Base-by-base conservation (phyloP, 2,329 filamentous ascomycete species). In the Cercospora zeae-maydis region DNA sequence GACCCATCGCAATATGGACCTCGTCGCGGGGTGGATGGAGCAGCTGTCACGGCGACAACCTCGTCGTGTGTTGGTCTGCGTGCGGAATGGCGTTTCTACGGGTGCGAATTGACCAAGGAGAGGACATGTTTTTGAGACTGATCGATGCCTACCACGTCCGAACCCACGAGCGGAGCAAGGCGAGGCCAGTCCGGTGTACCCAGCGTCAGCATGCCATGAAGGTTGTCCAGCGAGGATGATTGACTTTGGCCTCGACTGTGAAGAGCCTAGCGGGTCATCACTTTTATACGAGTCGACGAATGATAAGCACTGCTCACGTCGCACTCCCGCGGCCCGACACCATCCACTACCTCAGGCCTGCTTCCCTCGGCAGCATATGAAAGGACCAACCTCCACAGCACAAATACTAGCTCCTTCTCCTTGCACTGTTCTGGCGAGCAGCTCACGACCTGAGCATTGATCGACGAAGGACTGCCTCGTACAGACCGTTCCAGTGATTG, bases 51-150 rank as follows among this genome's bases (percentile, higher is more conserved):
- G 57, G 57, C 45, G 49, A 59, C 27, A 49, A 59, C 45, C 57
- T 51, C 42, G 39, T 59, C 57, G 45, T 42, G 24, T 55, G 59
- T 51, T 54, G 36, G 24, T 61, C 16, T 56, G 59, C 51, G 53
- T 63, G 62, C 62, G 59, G 58, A 27, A 63, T 61, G 57, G 58
- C 52, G 51, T 45, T 60, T 37, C 51, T 63, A 63, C 61, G 59
- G 63, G 62, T 64, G 64, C 64, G 66, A 66, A 56, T 59, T 59
- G 47, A 63, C 66, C 53, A 65, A 63, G 54, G 60, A 61, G 49
- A 63, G 31, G 54, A 34, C 60, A 62, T 58, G 62, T 58, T 63
- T 66, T 63, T 56, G 57, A 61, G 45, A 59, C 58, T 55, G 54
- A 36, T 61, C 59, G 58, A 59, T 63, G 61, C 61, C 64, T 63